phyloP scores from a whole-genome alignment of 2,329 filamentous ascomycete genomes.

The Raffaelea arxii region DNA sequence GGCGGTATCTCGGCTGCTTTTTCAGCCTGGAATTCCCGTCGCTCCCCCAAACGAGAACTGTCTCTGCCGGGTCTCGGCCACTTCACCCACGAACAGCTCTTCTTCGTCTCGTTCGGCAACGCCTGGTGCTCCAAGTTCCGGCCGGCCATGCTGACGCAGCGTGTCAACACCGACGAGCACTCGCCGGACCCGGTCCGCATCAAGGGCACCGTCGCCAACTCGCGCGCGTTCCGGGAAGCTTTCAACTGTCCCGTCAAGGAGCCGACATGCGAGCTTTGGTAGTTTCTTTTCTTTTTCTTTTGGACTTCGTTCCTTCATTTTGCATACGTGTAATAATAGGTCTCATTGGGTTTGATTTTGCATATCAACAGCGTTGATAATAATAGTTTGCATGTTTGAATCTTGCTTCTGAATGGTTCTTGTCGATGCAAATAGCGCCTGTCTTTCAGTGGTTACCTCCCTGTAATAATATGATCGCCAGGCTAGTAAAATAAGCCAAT shows the following conservation, averaged over 20 bases:
- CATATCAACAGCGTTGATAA: too few species aligned
- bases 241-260: slow-evolving; percentile 57
- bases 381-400: too few species aligned
- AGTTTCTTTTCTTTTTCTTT: too few species aligned
- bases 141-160: slow-evolving; percentile 44
- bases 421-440: too few species aligned
- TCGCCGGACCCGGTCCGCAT: slow-evolving; percentile 54
- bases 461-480: too few species aligned
- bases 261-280: slow-evolving; percentile 64
- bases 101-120: slow-evolving; percentile 56
- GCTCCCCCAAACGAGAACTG: slow-evolving; percentile 14
- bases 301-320: too few species aligned
- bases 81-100: slow-evolving; percentile 59
- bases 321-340: too few species aligned
- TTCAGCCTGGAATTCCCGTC: slow-evolving; percentile 53
- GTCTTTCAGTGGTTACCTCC: too few species aligned
- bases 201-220: slow-evolving; percentile 56
- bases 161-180: slow-evolving; percentile 55
- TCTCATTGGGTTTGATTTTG: too few species aligned
- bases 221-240: slow-evolving; percentile 54
- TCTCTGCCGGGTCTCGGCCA: slow-evolving; percentile 48
- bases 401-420: too few species aligned
- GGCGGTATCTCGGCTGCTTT: slow-evolving; percentile 56
- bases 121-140: slow-evolving; percentile 59
- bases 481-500: too few species aligned